Percentiles rank a stretch among this genome's conserved stretches.
Evolutionary conservation across 192 early-diverging fungal genomes (phyloP).

Genomic region (Phycomyces nitens): DNA sequence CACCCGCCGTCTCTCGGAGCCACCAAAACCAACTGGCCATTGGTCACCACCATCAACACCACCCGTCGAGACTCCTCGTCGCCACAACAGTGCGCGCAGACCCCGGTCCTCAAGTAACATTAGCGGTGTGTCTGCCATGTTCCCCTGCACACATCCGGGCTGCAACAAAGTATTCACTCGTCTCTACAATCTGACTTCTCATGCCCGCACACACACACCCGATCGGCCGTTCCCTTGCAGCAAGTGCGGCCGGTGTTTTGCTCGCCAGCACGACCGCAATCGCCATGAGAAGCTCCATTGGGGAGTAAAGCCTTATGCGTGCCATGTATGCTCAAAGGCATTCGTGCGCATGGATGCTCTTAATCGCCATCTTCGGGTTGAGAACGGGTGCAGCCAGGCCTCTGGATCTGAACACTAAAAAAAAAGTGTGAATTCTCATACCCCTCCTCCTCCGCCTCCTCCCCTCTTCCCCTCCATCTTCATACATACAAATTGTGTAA

Average conservation of each 20-base stretch:
- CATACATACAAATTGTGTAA: too few relatives aligned
- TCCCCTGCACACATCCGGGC: constrained; percentile 31
- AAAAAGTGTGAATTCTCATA: too few relatives aligned
- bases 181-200: constrained; percentile 75
- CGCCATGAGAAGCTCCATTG: constrained; percentile 75
- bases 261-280: constrained; percentile 88
- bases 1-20: constrained; percentile 21
- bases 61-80: background rate
- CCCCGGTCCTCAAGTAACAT: constrained; percentile 1
- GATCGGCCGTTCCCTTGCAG: constrained; percentile 72
- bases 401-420: background rate
- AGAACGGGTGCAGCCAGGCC: constrained; percentile 24
- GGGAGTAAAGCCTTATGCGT: constrained; percentile 69
- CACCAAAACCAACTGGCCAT: constrained; percentile 4
- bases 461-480: too few relatives aligned
- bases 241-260: constrained; percentile 75
- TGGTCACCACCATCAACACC: constrained; percentile 5
- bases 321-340: constrained; percentile 61
- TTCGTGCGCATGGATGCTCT: constrained; percentile 80
- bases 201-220: constrained; percentile 70
- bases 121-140: background rate
- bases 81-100: constrained; percentile 20
- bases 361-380: constrained; percentile 55
- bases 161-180: constrained; percentile 72
- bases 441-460: too few relatives aligned